Evolutionary conservation across 306 rosid species (phyloP).

Genomic region (Cyamopsis tetragonoloba): DNA sequence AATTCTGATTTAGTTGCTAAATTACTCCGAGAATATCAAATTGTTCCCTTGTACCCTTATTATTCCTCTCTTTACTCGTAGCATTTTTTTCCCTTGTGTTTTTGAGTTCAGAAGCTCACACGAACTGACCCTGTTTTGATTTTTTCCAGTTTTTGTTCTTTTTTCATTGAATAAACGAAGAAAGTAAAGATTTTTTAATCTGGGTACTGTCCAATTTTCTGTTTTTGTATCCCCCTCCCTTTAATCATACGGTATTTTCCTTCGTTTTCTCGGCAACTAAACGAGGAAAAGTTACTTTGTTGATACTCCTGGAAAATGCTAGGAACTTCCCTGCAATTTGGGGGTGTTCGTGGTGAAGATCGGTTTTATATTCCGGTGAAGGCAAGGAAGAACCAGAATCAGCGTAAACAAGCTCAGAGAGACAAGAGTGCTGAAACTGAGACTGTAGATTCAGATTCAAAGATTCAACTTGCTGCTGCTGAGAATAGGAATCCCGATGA

Average conservation of each 20-base stretch:
- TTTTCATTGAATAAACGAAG: not conserved
- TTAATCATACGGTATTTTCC: not conserved
- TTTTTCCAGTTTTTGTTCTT: conserved; percentile 10
- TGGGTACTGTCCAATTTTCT: not conserved
- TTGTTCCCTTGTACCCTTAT: not conserved
- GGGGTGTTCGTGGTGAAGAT: conserved; percentile 55
- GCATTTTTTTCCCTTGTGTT: not conserved
- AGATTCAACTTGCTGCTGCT: conserved; percentile 31
- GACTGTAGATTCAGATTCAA: conserved; percentile 37
- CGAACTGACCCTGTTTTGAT: not conserved
- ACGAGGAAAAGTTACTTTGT: not conserved
- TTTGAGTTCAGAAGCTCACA: not conserved
- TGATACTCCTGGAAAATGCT: conserved; percentile 49
- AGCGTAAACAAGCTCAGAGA: conserved; percentile 50
- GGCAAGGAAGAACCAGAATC: conserved; percentile 55
- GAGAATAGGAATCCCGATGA: conserved; percentile 30
- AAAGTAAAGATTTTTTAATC: not conserved
- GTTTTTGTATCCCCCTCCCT: not conserved
- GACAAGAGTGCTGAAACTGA: conserved; percentile 44
- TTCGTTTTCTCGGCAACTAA: conserved; percentile 15
- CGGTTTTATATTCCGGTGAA: conserved; percentile 65
- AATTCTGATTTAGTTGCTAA: conserved; percentile 27
- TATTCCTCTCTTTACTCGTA: not conserved
- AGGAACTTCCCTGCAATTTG: conserved; percentile 55
- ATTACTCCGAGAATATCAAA: not conserved